Evolutionary conservation across 768 basidiomycete species (phyloP).

Genomic region (Tricholomella constricta): DNA sequence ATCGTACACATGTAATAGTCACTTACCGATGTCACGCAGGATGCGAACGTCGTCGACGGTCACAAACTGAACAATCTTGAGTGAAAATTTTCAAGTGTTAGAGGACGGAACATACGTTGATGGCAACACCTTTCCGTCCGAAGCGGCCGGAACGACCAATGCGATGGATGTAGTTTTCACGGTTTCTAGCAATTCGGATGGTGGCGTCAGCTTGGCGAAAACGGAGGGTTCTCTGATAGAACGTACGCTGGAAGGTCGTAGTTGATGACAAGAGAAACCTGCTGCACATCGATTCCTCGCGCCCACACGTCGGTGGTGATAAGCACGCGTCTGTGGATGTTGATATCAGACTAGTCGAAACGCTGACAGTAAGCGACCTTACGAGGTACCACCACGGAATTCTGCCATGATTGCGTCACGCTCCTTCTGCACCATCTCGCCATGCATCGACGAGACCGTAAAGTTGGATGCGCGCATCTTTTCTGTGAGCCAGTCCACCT

Average conservation of each 20-base stretch:
- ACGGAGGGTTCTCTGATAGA: background rate
- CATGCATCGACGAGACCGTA: constrained; percentile 95
- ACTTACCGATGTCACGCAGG: constrained; percentile 89
- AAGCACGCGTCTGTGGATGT: constrained; percentile 70
- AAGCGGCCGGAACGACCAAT: constrained; percentile 99
- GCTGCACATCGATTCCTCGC: constrained; percentile 97
- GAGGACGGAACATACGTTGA: constrained; percentile 70
- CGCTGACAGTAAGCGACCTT: constrained; percentile 31
- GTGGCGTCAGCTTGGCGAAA: constrained; percentile 2
- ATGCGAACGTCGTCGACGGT: constrained; percentile 96
- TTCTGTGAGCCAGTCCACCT: constrained; percentile 98
- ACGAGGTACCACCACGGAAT: constrained; percentile 93
- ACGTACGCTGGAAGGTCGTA: constrained; percentile 92
- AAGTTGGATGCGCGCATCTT: constrained; percentile 99
- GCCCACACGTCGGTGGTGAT: constrained; percentile 98
- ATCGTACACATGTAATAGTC: constrained; percentile 13
- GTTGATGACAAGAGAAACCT: constrained; percentile 96
- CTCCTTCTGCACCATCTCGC: constrained; percentile 95
- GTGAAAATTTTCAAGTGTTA: constrained; percentile 4
- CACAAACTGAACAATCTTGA: constrained; percentile 62
- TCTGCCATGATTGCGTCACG: constrained; percentile 97
- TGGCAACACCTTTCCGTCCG: constrained; percentile 98
- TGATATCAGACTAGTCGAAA: background rate
- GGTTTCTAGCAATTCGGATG: constrained; percentile 55
- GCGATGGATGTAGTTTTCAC: constrained; percentile 99